These are phyloP conservation scores for Pigoraptor vietnamica DNA, from an alignment of 78 protist genomes.

Conservation along the genomic window DNA sequence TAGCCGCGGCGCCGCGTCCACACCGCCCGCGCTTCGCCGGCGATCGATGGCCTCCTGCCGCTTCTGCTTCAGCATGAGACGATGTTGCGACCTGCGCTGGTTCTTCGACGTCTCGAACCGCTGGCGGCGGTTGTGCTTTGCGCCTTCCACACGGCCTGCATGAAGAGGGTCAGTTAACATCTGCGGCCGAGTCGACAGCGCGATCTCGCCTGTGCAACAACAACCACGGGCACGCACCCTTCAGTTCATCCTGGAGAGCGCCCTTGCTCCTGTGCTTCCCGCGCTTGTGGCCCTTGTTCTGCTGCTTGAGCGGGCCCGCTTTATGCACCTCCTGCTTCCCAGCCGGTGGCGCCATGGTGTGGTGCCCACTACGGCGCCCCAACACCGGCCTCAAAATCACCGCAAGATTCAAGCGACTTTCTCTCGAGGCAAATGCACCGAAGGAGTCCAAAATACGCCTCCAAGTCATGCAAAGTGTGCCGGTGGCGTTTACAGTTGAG, in stretches of 20 bases:
- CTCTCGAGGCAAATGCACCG: too few relatives aligned
- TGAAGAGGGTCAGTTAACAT: too few relatives aligned
- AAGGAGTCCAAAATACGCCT: too few relatives aligned
- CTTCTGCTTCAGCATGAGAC: background rate
- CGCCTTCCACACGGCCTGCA: background rate
- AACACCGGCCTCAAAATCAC: background rate
- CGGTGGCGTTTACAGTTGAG: too few relatives aligned
- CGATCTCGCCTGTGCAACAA: background rate
- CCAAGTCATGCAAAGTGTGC: too few relatives aligned
- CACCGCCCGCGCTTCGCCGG: background rate
- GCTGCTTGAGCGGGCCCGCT: slow-evolving; percentile 20
- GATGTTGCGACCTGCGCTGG: background rate
- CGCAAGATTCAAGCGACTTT: too few relatives aligned
- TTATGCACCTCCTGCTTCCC: background rate
- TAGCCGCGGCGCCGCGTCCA: slow-evolving; percentile 2
- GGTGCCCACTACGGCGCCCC: background rate
- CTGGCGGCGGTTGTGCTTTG: slow-evolving; percentile 4
- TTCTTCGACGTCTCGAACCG: background rate
- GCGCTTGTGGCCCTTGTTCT: slow-evolving; percentile 23
- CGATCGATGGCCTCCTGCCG: background rate
- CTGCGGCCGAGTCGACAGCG: too few relatives aligned
- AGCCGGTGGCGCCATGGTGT: background rate
- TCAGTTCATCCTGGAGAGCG: background rate
- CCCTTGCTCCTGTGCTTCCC: slow-evolving; percentile 11
- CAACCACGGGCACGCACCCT: background rate